Evolutionary conservation across 2,329 filamentous ascomycete genomes (phyloP).

Genomic region (Exophiala mesophila): DNA sequence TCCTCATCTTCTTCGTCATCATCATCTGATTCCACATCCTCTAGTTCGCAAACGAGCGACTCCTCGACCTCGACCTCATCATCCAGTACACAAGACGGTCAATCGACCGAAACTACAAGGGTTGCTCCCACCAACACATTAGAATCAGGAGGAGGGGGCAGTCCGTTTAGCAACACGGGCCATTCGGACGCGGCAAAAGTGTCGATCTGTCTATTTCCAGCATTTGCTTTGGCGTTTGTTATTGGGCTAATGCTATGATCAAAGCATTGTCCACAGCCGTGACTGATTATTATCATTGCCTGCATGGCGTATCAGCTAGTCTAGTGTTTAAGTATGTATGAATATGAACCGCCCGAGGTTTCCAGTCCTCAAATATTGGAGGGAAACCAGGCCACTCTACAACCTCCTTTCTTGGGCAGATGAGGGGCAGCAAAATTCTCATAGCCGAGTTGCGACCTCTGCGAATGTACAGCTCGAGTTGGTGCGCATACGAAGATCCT

Average conservation of each 20-base stretch:
- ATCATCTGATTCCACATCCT: constrained; percentile 36
- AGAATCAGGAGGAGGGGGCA: constrained; percentile 11
- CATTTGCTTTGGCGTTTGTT: constrained; percentile 10
- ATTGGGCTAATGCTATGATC: constrained; percentile 15
- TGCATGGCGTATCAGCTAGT: not conserved
- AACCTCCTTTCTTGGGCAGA: too few species aligned
- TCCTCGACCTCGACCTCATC: constrained; percentile 6
- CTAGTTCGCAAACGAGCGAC: constrained; percentile 1
- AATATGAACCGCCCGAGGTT: not conserved
- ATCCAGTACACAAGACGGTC: constrained; percentile 6
- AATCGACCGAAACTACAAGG: constrained; percentile 5
- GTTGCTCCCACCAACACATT: constrained; percentile 7
- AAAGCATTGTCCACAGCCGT: too few species aligned
- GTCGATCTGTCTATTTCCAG: not conserved
- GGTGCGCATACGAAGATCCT: too few species aligned
- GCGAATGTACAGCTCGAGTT: too few species aligned
- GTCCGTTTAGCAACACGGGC: constrained; percentile 15
- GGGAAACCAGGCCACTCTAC: too few species aligned
- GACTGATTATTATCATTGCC: too few species aligned
- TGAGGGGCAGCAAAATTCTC: too few species aligned
- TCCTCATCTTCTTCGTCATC: constrained; percentile 54
- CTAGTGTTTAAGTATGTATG: not conserved
- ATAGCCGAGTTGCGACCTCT: too few species aligned
- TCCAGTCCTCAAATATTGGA: too few species aligned
- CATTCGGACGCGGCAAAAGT: not conserved